Evolutionary conservation across 495 filamentous ascomycete genomes (phyloP), one percentile per base, ranked within the genome.

Genomic region (Ramalina peruviana): DNA sequence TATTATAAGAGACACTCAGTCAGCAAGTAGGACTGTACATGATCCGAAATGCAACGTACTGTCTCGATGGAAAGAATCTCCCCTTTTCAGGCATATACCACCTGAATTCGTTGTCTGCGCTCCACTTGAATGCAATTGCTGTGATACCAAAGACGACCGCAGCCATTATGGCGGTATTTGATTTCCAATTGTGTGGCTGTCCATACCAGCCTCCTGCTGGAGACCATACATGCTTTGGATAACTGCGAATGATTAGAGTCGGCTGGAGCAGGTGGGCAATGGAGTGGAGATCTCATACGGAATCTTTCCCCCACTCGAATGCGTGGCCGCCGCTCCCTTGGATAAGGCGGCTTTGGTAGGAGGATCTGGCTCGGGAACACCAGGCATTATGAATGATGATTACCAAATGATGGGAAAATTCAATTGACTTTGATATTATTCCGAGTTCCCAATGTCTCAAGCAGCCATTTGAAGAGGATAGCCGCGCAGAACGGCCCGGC

Each of bases 211-310:
- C 92, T 72, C 92, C 92, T 50, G 92, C 75, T 52, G 92, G 92
- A 61, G 92, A 97, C 92, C 92, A 98, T 72, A 98, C 85, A 73
- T 98, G 88, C 73, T 95, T 95, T 62, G 92, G 92, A 68, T 95
- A 96, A 62, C 90, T 97, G 60, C 26, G 11, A 10, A 45, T 20
- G 10, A 41, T 17, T 55, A 33, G 45, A 27, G 19, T 13, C 0
- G 6, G 16, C 6, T 15, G 15, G 16, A 23, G 2, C 40, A 19
- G 15, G 40, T 23, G 53, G 39, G 37, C 27, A 17, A 15, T n/a
- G 15, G 26, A 13, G 21, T 1, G 3, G 50, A 46, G 33, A 15
- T 16, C 16, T 73, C 85, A 68, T 79, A 97, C 90, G 87, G 84
- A 65, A 97, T 83, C 72, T 86, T 88, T 69, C 76, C 81, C 69